A percentile compares a stretch with the other conserved stretches of the same genome.
phyloP scores from a whole-genome alignment of 1,284 basidiomycete genomes.

The Ustilago bromivora region DNA sequence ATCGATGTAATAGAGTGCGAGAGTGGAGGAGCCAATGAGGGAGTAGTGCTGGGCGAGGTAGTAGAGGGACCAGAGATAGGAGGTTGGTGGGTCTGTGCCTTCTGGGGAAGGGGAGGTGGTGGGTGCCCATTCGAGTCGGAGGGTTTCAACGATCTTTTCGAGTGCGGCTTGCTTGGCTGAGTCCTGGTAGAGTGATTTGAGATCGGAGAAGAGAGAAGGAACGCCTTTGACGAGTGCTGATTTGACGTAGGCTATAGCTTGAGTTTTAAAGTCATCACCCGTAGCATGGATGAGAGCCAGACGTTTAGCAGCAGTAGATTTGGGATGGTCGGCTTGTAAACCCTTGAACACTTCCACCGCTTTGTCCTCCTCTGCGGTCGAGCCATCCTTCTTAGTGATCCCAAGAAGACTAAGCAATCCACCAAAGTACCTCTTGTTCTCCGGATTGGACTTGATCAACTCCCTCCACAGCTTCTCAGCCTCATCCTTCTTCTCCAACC shows the following conservation, averaged over 20 bases:
- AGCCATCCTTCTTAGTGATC: constrained; percentile 73
- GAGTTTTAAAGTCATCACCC: constrained; percentile 76
- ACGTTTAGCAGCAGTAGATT: constrained; percentile 58
- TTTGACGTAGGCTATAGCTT: constrained; percentile 79
- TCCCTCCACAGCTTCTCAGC: constrained; percentile 82
- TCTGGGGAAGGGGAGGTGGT: constrained; percentile 17
- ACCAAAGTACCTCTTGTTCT: constrained; percentile 83
- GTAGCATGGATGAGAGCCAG: constrained; percentile 53
- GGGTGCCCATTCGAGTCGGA: constrained; percentile 56
- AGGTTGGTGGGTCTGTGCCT: constrained; percentile 78
- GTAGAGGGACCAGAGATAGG: constrained; percentile 94
- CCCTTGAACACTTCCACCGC: constrained; percentile 44
- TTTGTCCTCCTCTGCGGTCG: constrained; percentile 14
- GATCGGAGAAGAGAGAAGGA: constrained; percentile 91
- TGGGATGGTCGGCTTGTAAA: constrained; percentile 53
- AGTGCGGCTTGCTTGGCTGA: constrained; percentile 77
- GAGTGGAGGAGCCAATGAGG: constrained; percentile 70
- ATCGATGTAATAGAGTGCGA: constrained; percentile 79
- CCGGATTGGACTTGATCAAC: constrained; percentile 86
- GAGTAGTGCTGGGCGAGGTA: constrained; percentile 93
- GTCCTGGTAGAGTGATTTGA: constrained; percentile 86
- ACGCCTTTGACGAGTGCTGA: constrained; percentile 84
- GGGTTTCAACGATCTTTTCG: constrained; percentile 75
- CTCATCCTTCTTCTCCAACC: constrained; percentile 76
- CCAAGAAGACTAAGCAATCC: constrained; percentile 79